Percentiles rank a stretch among this genome's conserved stretches.
Conservation (phyloP, 2,329 filamentous ascomycete genomes). For the Colletotrichum horii region DNA sequence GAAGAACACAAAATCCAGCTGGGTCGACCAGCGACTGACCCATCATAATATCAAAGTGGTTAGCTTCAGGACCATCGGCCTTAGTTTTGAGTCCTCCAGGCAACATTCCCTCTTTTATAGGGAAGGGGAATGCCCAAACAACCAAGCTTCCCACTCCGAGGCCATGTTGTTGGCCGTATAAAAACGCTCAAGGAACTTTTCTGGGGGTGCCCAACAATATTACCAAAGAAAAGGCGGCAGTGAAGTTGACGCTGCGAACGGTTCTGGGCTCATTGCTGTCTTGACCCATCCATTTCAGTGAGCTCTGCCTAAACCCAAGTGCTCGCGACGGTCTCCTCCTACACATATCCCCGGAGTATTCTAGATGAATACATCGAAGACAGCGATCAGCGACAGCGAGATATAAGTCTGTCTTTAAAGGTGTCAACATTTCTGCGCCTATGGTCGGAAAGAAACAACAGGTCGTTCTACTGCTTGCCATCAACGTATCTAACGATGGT, state of each 20-base stretch:
- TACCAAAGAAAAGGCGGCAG: too few relatives aligned
- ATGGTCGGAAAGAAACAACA: background rate
- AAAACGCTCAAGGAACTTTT: background rate
- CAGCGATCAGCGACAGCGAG: background rate
- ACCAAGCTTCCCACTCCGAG: background rate
- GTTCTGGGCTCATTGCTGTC: background rate
- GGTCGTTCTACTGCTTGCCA: background rate
- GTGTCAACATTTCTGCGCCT: background rate
- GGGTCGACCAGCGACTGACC: background rate
- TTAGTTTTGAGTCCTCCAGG: too few relatives aligned
- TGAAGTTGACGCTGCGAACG: background rate
- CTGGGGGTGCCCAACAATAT: background rate
- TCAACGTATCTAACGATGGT: background rate
- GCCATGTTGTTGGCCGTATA: background rate
- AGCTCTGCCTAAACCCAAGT: rapidly evolving
- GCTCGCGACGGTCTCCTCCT: background rate
- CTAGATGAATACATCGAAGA: rapidly evolving
- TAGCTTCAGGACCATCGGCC: too few relatives aligned
- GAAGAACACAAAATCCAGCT: too few relatives aligned
- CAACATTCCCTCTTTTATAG: background rate
- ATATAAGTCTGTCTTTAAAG: background rate
- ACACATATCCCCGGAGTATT: rapidly evolving
- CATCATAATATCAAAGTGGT: too few relatives aligned
- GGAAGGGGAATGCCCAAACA: rapidly evolving
- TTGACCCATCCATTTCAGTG: background rate